These are phyloP conservation scores for Rhodotorula sp. DNA, from an alignment of 1,284 basidiomycete genomes.

Conservation along the genomic window DNA sequence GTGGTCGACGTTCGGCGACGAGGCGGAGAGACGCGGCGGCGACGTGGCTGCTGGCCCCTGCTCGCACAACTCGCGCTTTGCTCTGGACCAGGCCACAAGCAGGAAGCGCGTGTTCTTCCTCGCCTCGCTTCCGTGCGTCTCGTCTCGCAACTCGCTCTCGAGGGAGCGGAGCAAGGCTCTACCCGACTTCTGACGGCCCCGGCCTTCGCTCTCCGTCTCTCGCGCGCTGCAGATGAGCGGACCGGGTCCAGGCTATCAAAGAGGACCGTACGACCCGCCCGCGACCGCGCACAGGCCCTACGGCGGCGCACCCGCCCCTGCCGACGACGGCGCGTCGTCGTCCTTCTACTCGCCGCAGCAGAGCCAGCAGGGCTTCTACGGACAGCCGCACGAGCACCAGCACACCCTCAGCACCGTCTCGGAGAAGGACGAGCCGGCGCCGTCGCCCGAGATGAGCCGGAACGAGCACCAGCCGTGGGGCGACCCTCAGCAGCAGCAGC, in stretches of 20 bases:
- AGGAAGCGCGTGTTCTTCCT: too few relatives aligned
- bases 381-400: background rate
- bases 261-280: background rate
- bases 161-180: too few relatives aligned
- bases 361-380: background rate
- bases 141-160: too few relatives aligned
- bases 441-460: constrained; percentile 32
- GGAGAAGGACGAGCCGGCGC: constrained; percentile 34
- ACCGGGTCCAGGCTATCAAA: constrained; percentile 6
- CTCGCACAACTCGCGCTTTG: too few relatives aligned
- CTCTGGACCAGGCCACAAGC: too few relatives aligned
- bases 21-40: too few relatives aligned
- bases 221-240: constrained; percentile 8
- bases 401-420: constrained; percentile 31
- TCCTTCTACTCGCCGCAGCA: background rate
- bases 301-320: background rate
- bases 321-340: background rate
- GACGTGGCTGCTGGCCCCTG: too few relatives aligned
- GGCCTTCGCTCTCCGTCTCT: too few relatives aligned
- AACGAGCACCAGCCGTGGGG: constrained; percentile 9
- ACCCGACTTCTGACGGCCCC: too few relatives aligned
- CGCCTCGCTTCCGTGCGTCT: too few relatives aligned
- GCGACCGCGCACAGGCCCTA: background rate
- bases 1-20: too few relatives aligned
- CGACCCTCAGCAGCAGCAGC: constrained; percentile 1